Evolutionary conservation across 164 flowering plant genomes (phyloP).

Genomic region (Vitis vinifera): DNA sequence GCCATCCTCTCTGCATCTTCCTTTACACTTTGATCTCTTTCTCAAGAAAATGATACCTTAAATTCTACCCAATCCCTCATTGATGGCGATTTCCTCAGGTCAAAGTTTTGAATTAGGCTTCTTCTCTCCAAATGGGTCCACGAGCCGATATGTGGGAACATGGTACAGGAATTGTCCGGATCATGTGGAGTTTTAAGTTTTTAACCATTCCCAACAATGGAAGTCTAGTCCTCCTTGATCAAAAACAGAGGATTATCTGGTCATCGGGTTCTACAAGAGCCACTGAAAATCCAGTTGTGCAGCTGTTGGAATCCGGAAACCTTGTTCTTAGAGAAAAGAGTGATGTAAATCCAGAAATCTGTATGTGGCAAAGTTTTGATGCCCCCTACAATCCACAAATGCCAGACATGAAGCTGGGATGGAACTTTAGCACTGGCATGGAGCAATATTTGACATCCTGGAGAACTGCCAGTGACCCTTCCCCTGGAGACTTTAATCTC

Average conservation of each 20-base stretch:
- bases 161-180: conserved; percentile 11
- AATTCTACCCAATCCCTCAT: background rate
- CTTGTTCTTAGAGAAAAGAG: too few relatives aligned
- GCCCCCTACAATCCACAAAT: background rate
- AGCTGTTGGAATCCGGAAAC: too few relatives aligned
- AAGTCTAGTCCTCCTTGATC: background rate
- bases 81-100: background rate
- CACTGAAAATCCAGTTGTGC: too few relatives aligned
- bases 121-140: conserved; percentile 7
- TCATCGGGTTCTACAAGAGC: too few relatives aligned
- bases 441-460: background rate
- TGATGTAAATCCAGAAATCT: too few relatives aligned
- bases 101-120: conserved; percentile 12
- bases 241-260: too few relatives aligned
- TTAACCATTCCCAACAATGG: background rate
- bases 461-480: background rate
- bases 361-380: background rate
- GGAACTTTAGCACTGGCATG: background rate
- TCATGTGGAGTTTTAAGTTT: background rate
- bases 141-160: conserved; percentile 1
- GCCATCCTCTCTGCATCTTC: background rate
- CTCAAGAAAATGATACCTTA: background rate
- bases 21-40: background rate
- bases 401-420: background rate
- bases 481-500: background rate